Percentiles rank a stretch among this genome's conserved stretches.
phyloP scores from a whole-genome alignment of 169 alveolate species.

The Eimeria acervulina region DNA sequence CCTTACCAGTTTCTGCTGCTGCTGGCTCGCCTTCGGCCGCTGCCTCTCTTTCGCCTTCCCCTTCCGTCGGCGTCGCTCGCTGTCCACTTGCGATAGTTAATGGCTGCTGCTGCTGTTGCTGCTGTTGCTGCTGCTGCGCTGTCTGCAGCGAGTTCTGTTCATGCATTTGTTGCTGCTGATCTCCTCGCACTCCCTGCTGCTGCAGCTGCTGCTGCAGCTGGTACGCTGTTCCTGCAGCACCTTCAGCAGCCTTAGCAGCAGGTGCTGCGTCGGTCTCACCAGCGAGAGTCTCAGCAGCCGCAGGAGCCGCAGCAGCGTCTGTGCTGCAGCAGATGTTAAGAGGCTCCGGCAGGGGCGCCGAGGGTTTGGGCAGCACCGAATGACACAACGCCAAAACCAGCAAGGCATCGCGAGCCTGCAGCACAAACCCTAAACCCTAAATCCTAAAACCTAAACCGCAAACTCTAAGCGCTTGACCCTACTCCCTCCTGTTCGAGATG shows the following conservation, averaged over 20 bases:
- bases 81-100: not conserved
- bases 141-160: not conserved
- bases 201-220: not conserved
- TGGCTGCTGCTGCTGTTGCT: not conserved
- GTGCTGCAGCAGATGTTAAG: not conserved
- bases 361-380: conserved; percentile 80
- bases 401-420: conserved; percentile 78
- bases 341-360: conserved; percentile 60
- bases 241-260: not conserved
- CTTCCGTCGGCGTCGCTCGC: not conserved
- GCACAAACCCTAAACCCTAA: conserved; percentile 18
- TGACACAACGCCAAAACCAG: conserved; percentile 82
- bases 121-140: not conserved
- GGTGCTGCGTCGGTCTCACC: conserved; percentile 4
- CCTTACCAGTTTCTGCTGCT: not conserved
- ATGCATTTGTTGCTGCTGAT: conserved; percentile 42
- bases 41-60: not conserved
- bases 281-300: not conserved
- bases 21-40: conserved; percentile 14
- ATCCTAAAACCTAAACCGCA: not conserved
- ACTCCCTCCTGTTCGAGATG: not conserved
- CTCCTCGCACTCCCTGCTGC: conserved; percentile 1
- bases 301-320: conserved; percentile 37
- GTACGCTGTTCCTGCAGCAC: not conserved
- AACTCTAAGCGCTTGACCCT: not conserved